A percentile compares a stretch with the other conserved stretches of the same genome.
phyloP scores from a whole-genome alignment of 768 basidiomycete genomes.

The Chalciporus sphaerocephalus region DNA sequence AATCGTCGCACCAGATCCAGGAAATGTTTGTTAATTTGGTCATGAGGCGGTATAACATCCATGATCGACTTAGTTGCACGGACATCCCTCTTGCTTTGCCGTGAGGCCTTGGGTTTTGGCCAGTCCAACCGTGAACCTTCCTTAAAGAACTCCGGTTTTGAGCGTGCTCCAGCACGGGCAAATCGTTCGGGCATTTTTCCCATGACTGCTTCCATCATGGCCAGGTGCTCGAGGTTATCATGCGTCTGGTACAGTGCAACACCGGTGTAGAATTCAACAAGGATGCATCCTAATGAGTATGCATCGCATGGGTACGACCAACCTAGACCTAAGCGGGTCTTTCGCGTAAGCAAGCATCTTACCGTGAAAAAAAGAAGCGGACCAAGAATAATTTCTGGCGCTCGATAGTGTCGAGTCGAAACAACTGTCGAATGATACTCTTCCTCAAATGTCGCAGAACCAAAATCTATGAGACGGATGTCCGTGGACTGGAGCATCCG shows the following conservation, averaged over 20 bases:
- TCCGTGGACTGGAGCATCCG: constrained; percentile 82
- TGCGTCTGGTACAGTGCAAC: constrained; percentile 99
- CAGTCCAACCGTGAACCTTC: constrained; percentile 82
- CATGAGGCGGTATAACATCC: constrained; percentile 80
- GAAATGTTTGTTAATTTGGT: constrained; percentile 74
- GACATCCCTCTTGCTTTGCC: constrained; percentile 93
- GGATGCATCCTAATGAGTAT: constrained; percentile 96
- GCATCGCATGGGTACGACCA: constrained; percentile 99
- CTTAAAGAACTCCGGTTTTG: constrained; percentile 93
- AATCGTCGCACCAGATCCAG: constrained; percentile 83
- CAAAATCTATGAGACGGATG: constrained; percentile 96
- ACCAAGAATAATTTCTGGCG: constrained; percentile 99
- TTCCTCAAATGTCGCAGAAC: constrained; percentile 94
- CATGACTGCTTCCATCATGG: constrained; percentile 99
- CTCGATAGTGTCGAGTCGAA: constrained; percentile 96
- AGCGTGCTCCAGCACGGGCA: constrained; percentile 64
- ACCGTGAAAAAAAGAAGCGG: constrained; percentile 26
- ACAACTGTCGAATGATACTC: constrained; percentile 99
- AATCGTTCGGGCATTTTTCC: constrained; percentile 94
- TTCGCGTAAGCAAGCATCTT: constrained; percentile 9
- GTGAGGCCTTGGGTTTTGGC: constrained; percentile 83
- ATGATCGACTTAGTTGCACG: constrained; percentile 72
- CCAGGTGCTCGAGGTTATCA: constrained; percentile 97
- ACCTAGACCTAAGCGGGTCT: constrained; percentile 65
- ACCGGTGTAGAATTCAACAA: constrained; percentile 98